Evolutionary conservation across 495 filamentous ascomycete genomes (phyloP), one percentile per base, ranked within the genome.

Genomic region (Aspergillus nanangensis): DNA sequence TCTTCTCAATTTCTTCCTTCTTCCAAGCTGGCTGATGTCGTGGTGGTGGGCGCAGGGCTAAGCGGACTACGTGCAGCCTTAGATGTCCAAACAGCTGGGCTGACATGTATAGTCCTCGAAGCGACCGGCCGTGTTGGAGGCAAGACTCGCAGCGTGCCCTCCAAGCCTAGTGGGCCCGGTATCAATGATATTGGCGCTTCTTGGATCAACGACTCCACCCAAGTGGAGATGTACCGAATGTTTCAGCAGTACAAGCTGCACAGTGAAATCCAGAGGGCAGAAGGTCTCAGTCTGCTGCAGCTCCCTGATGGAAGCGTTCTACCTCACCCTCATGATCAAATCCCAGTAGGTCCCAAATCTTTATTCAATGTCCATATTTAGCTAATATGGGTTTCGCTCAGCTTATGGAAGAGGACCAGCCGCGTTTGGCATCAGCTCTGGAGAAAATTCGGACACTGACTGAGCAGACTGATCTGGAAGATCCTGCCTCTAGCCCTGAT

Each of bases 151-250:
- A 7, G 7, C 11, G 59, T 57, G 21, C 55, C 61, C 1, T n/a
- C 50, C 2, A 43, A 53, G 10, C 42, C 47, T 2, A 41, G 47
- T 4, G 61, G 59, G 23, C 50, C 47, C 18, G 68, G 65, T 18
- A 29, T 60, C 18, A 63, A 61, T 19, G 75, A 77, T 32, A 38
- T 78, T 9, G 74, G 73, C 0, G 75, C 69, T 0, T 65, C 73
- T 2, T 79, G 75, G 75, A 67, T 74, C 42, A 78, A 77, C 48
- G 62, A 75, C 43, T 69, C 62, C 4, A 73, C 55, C 24, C 76
- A 79, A 43, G 53, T 50, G 13, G 55, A 66, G 27, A 67, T 75
- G 37, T 67, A 44, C 43, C 51, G 42, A 2, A 51, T 75, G 2
- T 57, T 58, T 9, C 47, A 63, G 43, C 34, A 45, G 23, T 72